Base-by-base conservation (phyloP, 805 yeast genomes). In the Kodamaea laetipori region DNA sequence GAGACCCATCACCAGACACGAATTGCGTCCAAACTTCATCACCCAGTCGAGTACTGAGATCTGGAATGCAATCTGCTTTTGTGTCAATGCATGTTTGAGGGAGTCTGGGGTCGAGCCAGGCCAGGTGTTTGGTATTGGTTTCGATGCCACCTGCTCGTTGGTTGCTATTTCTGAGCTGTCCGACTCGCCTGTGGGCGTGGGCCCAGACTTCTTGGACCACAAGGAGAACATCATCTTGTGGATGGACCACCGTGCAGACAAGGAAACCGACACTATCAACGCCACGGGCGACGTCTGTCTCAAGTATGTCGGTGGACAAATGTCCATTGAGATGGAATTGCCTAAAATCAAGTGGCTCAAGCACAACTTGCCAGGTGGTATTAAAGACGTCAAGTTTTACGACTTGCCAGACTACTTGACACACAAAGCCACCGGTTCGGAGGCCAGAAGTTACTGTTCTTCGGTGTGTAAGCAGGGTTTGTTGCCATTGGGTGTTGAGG, bases 241-340 rank as follows among this genome's bases (percentile, higher is more conserved):
- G 99, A 92, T 94, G 98, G 99, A 94, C 69, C 99, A 94, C 65
- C 78, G 99, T 50, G 97, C 98, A 0, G 82, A 76, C 11, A 70
- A 73, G 6, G 97, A 92, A 61, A 90, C 97, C 10, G 70, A 80
- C 44, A 78, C 71, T 44, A 90, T 94, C 62, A 92, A 92, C 65
- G 79, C 83, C 32, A 85, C 96, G 0, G 76, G 77, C 26, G 95
- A 89, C 58, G 80, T 78, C 57, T 80, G 87, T 45, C 74, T 94
- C 57, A 85, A 87, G 61, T 94, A 88, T 61, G 98, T 94, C 13
- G 99, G 99, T 46, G 98, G 98, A 13, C 84, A 82, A 56, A 92
- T 94, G 97, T 90, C 97, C 39, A 86, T 94, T 57, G 99, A 92
- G 66, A 94, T 94, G 98, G 98, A 94, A 61, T 75, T 94, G 52